Evolutionary conservation across 352 stramenopile species (phyloP).

Genomic region (Globisporangium abappressorium): DNA sequence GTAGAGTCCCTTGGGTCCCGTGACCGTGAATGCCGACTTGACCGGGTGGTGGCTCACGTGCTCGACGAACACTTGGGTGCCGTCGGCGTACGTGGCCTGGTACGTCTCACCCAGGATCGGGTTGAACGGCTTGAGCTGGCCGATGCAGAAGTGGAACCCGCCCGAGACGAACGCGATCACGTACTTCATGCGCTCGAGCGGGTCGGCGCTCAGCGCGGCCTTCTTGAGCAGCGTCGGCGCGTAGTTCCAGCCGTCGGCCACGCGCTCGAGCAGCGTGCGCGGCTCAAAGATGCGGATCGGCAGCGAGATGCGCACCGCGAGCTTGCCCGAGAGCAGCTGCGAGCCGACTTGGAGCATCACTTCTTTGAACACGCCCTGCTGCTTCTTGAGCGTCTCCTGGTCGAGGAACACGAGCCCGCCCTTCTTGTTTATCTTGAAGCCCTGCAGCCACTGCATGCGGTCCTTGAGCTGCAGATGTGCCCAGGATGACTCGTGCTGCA

Average conservation of each 20-base stretch:
- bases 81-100: constrained; percentile 67
- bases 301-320: constrained; percentile 67
- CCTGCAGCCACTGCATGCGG: constrained; percentile 52
- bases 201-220: constrained; percentile 47
- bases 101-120: constrained; percentile 81
- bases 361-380: constrained; percentile 80
- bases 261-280: constrained; percentile 66
- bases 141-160: constrained; percentile 69
- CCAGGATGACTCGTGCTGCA: constrained; percentile 33
- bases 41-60: constrained; percentile 74
- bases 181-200: constrained; percentile 66
- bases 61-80: constrained; percentile 64
- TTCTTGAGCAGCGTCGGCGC: constrained; percentile 74
- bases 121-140: constrained; percentile 80
- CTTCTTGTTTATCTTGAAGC: constrained; percentile 71
- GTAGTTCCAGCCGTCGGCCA: constrained; percentile 75
- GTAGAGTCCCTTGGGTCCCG: constrained; percentile 48
- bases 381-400: constrained; percentile 67
- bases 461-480: constrained; percentile 47
- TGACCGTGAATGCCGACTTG: constrained; percentile 54
- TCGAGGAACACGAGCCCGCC: constrained; percentile 66
- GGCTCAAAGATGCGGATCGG: constrained; percentile 79
- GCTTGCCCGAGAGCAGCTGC: constrained; percentile 64
- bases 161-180: constrained; percentile 68
- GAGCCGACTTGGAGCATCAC: constrained; percentile 74